Evolutionary conservation across 2,329 filamentous ascomycete species (phyloP).

Genomic region (Sporothrix schenckii): DNA sequence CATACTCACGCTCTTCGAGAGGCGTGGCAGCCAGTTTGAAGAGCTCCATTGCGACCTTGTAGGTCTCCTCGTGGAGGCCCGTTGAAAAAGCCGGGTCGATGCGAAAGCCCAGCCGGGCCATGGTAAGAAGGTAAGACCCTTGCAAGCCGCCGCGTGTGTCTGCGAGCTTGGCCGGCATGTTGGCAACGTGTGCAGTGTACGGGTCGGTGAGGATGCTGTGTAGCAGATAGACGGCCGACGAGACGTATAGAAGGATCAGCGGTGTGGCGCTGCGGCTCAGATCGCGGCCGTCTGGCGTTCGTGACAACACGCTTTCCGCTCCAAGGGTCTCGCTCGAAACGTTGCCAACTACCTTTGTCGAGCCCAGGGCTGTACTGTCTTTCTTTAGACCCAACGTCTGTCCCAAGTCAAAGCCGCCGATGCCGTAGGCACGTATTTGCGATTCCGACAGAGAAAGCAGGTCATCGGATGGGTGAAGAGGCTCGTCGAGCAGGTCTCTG

Average conservation of each 20-base stretch:
- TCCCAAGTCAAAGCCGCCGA: constrained; percentile 32
- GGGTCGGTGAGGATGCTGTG: constrained; percentile 57
- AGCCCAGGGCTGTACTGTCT: too few species aligned
- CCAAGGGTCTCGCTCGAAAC: neutral
- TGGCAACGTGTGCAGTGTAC: constrained; percentile 50
- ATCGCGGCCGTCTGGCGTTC: neutral
- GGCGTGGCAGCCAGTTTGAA: constrained; percentile 80
- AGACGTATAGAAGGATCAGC: constrained; percentile 52
- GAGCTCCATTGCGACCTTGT: constrained; percentile 78
- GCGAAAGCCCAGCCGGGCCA: constrained; percentile 79
- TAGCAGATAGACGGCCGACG: constrained; percentile 53
- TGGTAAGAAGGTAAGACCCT: constrained; percentile 71
- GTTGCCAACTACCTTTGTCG: neutral
- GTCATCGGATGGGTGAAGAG: constrained; percentile 26
- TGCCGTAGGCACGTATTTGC: constrained; percentile 31
- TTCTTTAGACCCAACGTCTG: constrained; percentile 24
- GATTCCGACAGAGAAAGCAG: constrained; percentile 17
- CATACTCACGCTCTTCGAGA: constrained; percentile 57
- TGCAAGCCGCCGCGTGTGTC: constrained; percentile 73
- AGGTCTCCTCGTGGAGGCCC: constrained; percentile 61
- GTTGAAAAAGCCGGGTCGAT: constrained; percentile 68
- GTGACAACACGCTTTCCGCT: neutral
- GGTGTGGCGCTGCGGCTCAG: constrained; percentile 14
- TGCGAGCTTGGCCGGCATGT: constrained; percentile 72
- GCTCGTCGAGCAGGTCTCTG: constrained; percentile 27